Evolutionary conservation across 495 filamentous ascomycete genomes (phyloP).

Genomic region (Penicillium ochrochloron): DNA sequence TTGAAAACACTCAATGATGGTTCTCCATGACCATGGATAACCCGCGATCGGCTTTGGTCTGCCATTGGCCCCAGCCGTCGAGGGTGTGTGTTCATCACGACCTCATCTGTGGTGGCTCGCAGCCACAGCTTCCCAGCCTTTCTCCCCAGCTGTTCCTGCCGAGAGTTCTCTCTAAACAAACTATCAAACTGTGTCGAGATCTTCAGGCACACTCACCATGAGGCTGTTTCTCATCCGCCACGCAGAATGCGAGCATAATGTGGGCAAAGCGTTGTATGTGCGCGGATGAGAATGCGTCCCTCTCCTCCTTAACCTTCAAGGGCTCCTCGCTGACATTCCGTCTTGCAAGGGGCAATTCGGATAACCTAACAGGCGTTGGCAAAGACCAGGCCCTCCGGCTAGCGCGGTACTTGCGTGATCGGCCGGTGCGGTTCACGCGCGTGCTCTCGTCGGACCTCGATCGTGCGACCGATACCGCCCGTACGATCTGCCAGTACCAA

Average conservation of each 20-base stretch:
- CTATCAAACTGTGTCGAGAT: background rate
- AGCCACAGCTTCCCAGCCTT: constrained; percentile 1
- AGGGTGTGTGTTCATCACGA: constrained; percentile 14
- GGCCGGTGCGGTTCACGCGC: constrained; percentile 53
- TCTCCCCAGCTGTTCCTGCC: constrained; percentile 9
- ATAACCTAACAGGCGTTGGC: constrained; percentile 72
- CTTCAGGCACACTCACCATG: constrained; percentile 46
- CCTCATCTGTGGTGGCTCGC: constrained; percentile 12
- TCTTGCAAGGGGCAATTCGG: constrained; percentile 72
- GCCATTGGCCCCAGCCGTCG: constrained; percentile 13
- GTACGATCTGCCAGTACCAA: constrained; percentile 62
- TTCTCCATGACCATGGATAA: constrained; percentile 11
- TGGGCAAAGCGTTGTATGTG: constrained; percentile 72
- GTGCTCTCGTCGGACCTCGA: constrained; percentile 78
- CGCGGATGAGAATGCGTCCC: constrained; percentile 11
- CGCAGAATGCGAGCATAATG: constrained; percentile 86
- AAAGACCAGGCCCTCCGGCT: constrained; percentile 71
- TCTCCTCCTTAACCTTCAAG: background rate
- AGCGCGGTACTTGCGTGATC: constrained; percentile 38
- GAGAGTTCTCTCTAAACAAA: background rate
- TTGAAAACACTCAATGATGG: background rate
- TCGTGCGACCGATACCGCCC: constrained; percentile 71
- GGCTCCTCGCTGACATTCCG: constrained; percentile 33
- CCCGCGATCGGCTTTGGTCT: constrained; percentile 1
- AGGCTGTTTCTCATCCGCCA: constrained; percentile 78